Conservation (phyloP, 2,329 filamentous ascomycete genomes). For the Hortaea werneckii region DNA sequence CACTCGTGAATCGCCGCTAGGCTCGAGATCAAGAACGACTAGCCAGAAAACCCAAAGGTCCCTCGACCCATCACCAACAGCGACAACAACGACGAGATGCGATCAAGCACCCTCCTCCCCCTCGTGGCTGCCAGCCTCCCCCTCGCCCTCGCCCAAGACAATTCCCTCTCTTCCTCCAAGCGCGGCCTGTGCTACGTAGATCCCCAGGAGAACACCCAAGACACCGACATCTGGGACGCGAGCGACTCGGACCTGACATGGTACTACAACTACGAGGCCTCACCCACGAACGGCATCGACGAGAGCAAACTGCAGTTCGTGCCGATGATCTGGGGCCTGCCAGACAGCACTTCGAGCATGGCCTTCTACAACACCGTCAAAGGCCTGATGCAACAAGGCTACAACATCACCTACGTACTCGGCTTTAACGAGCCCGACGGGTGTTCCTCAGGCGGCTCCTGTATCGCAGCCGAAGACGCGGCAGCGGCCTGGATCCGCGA, state of each 20-base stretch:
- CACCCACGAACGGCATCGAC: constrained; percentile 34
- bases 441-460: constrained; percentile 49
- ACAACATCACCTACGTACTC: constrained; percentile 58
- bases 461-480: constrained; percentile 49
- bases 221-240: constrained; percentile 56
- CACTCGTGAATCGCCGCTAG: no score
- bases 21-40: no score
- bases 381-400: constrained; percentile 40
- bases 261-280: constrained; percentile 71
- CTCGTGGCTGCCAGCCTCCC: background rate
- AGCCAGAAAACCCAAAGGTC: no score
- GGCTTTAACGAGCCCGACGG: constrained; percentile 73
- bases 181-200: constrained; percentile 64
- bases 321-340: constrained; percentile 68
- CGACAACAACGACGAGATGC: background rate
- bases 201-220: constrained; percentile 43
- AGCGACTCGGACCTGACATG: constrained; percentile 55
- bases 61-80: no score
- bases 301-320: constrained; percentile 57
- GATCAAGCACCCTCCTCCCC: background rate
- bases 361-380: constrained; percentile 53
- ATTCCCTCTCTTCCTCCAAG: constrained; percentile 41
- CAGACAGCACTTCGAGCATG: constrained; percentile 39
- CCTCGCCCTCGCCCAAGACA: constrained; percentile 8
- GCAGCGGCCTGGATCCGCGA: constrained; percentile 61